phyloP scores from a whole-genome alignment of 305 asterid genomes.

The Fraxinus velutina region DNA sequence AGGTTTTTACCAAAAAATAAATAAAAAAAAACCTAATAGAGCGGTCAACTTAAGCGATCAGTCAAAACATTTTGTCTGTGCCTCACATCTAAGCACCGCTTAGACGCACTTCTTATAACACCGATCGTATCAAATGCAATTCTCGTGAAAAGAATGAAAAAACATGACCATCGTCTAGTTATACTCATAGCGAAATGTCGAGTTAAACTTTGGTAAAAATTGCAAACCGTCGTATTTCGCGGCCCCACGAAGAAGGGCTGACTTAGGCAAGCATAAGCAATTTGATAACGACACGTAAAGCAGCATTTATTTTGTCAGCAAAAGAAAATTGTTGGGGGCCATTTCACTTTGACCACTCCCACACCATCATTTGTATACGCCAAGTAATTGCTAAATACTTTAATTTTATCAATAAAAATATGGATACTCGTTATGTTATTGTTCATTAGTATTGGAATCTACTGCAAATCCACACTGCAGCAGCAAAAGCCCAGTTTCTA shows the following conservation, averaged over 20 bases:
- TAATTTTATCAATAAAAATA: not conserved
- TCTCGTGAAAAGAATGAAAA: not conserved
- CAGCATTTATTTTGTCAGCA: not conserved
- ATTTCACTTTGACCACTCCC: not conserved
- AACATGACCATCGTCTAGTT: too few relatives aligned
- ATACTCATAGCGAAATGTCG: not conserved
- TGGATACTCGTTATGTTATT: not conserved
- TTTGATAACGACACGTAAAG: conserved; percentile 16
- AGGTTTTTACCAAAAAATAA: too few relatives aligned
- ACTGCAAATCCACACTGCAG: not conserved
- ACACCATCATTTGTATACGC: not conserved
- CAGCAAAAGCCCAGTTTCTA: not conserved
- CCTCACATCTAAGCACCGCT: too few relatives aligned
- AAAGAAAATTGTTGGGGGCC: not conserved
- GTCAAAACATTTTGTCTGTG: too few relatives aligned
- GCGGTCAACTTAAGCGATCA: too few relatives aligned
- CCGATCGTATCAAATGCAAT: not conserved
- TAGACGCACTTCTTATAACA: too few relatives aligned
- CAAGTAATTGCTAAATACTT: too few relatives aligned
- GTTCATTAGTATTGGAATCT: not conserved
- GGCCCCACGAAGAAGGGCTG: not conserved
- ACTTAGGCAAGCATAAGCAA: not conserved
- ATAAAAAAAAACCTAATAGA: too few relatives aligned
- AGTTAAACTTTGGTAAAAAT: not conserved
- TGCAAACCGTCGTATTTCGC: not conserved